These are phyloP conservation scores for Tylopilus vinaceipallidus DNA, from an alignment of 768 basidiomycete species.

Conservation along the genomic window DNA sequence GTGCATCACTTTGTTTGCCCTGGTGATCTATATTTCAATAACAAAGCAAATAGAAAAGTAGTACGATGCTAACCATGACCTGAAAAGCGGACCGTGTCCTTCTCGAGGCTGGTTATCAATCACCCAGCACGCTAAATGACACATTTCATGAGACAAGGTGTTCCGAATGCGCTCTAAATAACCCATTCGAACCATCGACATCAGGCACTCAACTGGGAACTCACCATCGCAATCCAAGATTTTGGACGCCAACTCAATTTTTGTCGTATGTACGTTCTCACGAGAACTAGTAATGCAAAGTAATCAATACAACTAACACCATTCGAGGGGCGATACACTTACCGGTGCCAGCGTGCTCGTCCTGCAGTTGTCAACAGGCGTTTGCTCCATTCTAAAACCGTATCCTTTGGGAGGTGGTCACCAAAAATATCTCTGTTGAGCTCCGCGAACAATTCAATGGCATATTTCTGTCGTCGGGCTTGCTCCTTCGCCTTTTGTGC, in stretches of 20 bases:
- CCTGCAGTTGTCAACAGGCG: slow-evolving; percentile 68
- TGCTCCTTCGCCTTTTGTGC: slow-evolving; percentile 42
- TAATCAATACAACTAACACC: background rate
- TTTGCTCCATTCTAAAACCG: slow-evolving; percentile 65
- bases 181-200: background rate
- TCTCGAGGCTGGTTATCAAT: slow-evolving; percentile 70
- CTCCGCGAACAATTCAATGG: slow-evolving; percentile 55
- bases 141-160: slow-evolving; percentile 90
- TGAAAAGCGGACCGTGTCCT: slow-evolving; percentile 71
- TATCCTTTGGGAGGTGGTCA: slow-evolving; percentile 49
- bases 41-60: background rate
- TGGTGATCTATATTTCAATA: background rate
- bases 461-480: slow-evolving; percentile 48
- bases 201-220: slow-evolving; percentile 13
- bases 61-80: slow-evolving; percentile 53
- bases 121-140: slow-evolving; percentile 85
- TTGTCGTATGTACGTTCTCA: slow-evolving; percentile 55
- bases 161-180: slow-evolving; percentile 72
- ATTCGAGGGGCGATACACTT: slow-evolving; percentile 4
- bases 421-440: slow-evolving; percentile 60
- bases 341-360: slow-evolving; percentile 64
- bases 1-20: slow-evolving; percentile 73
- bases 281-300: slow-evolving; percentile 39
- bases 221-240: slow-evolving; percentile 75
- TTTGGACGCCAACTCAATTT: slow-evolving; percentile 81